phyloP scores from a whole-genome alignment of 495 filamentous ascomycete genomes.

The Sordaria brevicollis region DNA sequence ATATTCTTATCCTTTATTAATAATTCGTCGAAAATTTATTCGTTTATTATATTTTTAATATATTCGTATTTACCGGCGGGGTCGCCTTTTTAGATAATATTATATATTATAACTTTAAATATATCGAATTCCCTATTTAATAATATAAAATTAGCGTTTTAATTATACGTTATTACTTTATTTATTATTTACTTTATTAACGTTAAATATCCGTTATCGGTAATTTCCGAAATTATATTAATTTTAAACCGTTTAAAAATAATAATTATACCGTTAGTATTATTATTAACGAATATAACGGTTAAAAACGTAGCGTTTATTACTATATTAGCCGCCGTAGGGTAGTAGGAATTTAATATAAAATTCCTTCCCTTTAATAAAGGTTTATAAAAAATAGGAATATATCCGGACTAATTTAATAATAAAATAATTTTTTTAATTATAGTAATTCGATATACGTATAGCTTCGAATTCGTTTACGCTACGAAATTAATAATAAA shows the following conservation, averaged over 20 bases:
- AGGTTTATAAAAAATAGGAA: background rate
- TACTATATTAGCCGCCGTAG: background rate
- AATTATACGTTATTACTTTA: too few species aligned
- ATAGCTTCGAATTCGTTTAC: background rate
- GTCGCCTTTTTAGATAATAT: background rate
- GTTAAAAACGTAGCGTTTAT: background rate
- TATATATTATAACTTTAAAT: background rate
- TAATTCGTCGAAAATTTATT: background rate
- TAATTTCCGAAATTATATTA: background rate
- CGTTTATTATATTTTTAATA: background rate
- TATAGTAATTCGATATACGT: background rate
- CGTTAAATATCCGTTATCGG: background rate
- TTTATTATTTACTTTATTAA: too few species aligned
- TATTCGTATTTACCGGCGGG: background rate
- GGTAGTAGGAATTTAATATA: background rate
- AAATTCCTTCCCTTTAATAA: background rate
- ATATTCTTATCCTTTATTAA: background rate
- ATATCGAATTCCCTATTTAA: background rate
- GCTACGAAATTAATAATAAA: background rate
- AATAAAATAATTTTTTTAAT: background rate
- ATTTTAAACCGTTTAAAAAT: background rate
- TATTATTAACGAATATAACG: background rate
- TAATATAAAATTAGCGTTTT: too few species aligned
- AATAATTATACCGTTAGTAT: background rate
- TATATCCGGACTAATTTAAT: background rate